Percentiles rank a stretch among this genome's conserved stretches.
phyloP scores from a whole-genome alignment of 2,329 filamentous ascomycete genomes.

The Xylariaceae sp. region DNA sequence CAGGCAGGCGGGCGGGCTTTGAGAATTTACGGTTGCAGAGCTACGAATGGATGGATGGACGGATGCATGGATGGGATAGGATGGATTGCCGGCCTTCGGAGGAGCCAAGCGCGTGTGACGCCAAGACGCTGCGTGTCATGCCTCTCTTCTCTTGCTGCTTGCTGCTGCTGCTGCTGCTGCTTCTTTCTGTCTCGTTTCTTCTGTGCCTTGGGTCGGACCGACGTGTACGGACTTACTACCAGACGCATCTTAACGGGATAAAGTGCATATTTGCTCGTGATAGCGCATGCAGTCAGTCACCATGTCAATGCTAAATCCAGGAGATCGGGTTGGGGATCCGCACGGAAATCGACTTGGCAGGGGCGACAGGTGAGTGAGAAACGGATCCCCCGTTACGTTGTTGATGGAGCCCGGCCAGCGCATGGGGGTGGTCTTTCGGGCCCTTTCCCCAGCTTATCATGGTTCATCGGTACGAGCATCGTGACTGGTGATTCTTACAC shows the following conservation, averaged over 20 bases:
- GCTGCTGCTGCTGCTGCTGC: no score
- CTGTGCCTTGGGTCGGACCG: slow-evolving; percentile 12
- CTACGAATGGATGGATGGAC: no score
- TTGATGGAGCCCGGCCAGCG: background rate
- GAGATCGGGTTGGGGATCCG: slow-evolving; percentile 15
- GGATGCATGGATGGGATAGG: no score
- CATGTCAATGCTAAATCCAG: slow-evolving; percentile 11
- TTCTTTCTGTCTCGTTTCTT: background rate
- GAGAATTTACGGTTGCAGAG: no score
- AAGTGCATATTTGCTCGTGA: slow-evolving; percentile 5
- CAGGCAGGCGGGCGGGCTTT: no score
- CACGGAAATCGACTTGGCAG: slow-evolving; percentile 20
- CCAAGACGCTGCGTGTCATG: slow-evolving; percentile 17
- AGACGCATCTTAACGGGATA: background rate
- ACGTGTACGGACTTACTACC: slow-evolving; percentile 8
- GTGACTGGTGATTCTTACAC: background rate
- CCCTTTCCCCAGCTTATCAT: no score
- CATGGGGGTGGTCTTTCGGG: background rate
- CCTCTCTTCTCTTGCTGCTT: background rate
- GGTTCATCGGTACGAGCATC: no score
- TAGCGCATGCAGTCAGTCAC: slow-evolving; percentile 6
- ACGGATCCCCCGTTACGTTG: background rate
- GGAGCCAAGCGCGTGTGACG: background rate
- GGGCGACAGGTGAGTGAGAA: slow-evolving; percentile 16
- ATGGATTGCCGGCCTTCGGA: background rate